These are phyloP conservation scores for Ceratobasidium sp. DNA, from an alignment of 1,284 basidiomycete species.

Conservation along the genomic window DNA sequence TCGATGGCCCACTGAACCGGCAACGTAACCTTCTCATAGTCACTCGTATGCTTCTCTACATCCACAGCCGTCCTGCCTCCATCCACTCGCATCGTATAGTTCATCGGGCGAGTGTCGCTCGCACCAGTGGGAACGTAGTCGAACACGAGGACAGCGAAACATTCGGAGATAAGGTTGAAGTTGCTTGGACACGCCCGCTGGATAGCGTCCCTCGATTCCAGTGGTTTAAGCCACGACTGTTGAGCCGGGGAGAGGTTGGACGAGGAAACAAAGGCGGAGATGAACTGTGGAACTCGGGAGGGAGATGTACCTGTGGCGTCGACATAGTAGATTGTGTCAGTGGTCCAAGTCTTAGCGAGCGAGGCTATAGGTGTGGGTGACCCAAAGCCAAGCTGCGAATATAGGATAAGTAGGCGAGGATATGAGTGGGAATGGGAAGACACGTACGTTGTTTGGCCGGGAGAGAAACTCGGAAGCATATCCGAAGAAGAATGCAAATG, in stretches of 20 bases:
- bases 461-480: conserved; percentile 68
- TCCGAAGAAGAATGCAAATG: conserved; percentile 44
- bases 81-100: conserved; percentile 80
- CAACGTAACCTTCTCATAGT: conserved; percentile 75
- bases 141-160: conserved; percentile 79
- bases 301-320: conserved; percentile 70
- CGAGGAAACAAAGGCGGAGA: conserved; percentile 66
- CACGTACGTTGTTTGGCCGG: conserved; percentile 68
- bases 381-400: conserved; percentile 74
- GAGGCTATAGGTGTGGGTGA: conserved; percentile 65
- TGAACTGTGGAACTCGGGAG: conserved; percentile 68
- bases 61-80: conserved; percentile 74
- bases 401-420: conserved; percentile 38
- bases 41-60: conserved; percentile 73
- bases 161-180: conserved; percentile 76
- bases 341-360: conserved; percentile 67
- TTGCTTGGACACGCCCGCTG: conserved; percentile 75
- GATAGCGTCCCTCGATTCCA: conserved; percentile 66
- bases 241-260: conserved; percentile 62
- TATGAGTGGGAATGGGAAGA: conserved; percentile 54
- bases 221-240: conserved; percentile 63
- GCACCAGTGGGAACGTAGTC: conserved; percentile 65
- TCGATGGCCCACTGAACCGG: conserved; percentile 85
- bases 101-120: conserved; percentile 61
- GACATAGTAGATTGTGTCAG: conserved; percentile 72